Evolutionary conservation across 768 basidiomycete genomes (phyloP).

Genomic region (Lyophyllum atratum): DNA sequence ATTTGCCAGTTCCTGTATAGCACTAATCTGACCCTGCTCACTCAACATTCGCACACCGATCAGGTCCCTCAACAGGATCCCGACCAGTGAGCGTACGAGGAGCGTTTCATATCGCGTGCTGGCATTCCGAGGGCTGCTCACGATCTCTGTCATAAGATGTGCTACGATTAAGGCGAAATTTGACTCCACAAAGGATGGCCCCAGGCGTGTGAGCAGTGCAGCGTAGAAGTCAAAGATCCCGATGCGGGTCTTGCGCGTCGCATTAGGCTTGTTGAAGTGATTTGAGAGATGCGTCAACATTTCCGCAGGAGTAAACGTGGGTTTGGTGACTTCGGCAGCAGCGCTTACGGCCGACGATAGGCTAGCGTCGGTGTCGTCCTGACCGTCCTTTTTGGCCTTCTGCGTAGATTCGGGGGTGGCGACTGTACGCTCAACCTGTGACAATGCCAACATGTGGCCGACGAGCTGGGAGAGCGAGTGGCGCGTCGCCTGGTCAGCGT

Average conservation of each 20-base stretch:
- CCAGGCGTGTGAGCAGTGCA: conserved; percentile 74
- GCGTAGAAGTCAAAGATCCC: conserved; percentile 91
- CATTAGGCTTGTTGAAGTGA: conserved; percentile 76
- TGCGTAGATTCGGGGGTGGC: conserved; percentile 47
- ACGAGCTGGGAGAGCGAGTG: conserved; percentile 76
- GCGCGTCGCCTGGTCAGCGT: conserved; percentile 82
- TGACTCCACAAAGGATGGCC: conserved; percentile 73
- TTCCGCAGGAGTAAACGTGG: conserved; percentile 70
- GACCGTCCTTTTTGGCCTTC: conserved; percentile 61
- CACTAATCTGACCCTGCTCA: conserved; percentile 91
- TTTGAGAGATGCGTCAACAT: conserved; percentile 82
- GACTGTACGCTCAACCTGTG: conserved; percentile 67
- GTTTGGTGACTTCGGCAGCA: conserved; percentile 59
- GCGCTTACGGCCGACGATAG: conserved; percentile 41
- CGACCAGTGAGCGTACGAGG: conserved; percentile 70
- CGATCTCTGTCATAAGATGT: conserved; percentile 80
- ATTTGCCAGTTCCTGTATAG: conserved; percentile 83
- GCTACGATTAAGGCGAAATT: conserved; percentile 80
- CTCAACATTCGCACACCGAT: conserved; percentile 88
- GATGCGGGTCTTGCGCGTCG: conserved; percentile 71
- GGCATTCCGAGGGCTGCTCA: conserved; percentile 56
- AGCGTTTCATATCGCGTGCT: conserved; percentile 73
- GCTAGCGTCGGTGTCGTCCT: conserved; percentile 61
- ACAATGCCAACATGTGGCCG: conserved; percentile 81
- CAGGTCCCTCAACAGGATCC: conserved; percentile 79